A percentile compares a stretch with the other conserved stretches of the same genome.
phyloP scores from a whole-genome alignment of 2,329 filamentous ascomycete species.

The Xylaria sp. region DNA sequence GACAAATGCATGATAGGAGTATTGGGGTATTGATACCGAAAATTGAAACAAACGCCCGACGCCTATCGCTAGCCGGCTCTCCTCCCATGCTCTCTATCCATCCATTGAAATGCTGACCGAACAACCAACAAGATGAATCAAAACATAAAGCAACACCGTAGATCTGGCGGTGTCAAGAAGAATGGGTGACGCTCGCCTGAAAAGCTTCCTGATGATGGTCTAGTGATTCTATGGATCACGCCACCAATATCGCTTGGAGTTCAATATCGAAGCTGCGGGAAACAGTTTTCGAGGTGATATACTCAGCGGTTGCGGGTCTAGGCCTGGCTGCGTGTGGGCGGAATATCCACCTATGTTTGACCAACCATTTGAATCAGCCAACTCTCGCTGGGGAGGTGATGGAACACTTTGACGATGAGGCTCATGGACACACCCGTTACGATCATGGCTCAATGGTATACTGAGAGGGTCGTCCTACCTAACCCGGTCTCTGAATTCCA shows the following conservation, averaged over 20 bases:
- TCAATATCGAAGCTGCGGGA: not conserved
- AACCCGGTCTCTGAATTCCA: conserved; percentile 52
- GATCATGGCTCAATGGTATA: not conserved
- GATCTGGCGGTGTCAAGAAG: not conserved
- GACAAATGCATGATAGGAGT: not conserved
- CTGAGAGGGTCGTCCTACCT: conserved; percentile 36
- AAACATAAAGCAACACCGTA: conserved; percentile 2
- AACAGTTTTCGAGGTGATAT: not conserved
- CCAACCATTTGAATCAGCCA: not conserved
- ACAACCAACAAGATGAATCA: conserved; percentile 6
- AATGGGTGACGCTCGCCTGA: not conserved
- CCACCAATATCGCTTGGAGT: not conserved
- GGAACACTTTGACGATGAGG: not conserved
- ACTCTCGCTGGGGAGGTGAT: not conserved
- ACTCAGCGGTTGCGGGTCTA: not conserved
- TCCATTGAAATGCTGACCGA: conserved; percentile 7
- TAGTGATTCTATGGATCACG: conserved; percentile 2
- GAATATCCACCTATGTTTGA: not conserved
- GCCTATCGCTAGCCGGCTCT: not conserved
- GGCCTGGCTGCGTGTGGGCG: not conserved
- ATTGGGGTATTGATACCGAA: conserved; percentile 10
- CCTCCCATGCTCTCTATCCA: conserved; percentile 13
- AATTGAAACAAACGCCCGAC: conserved; percentile 14
- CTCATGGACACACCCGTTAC: not conserved
- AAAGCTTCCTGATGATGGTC: not conserved